Evolutionary conservation across 805 yeast species (phyloP).

Genomic region (Candida silvicultrix): DNA sequence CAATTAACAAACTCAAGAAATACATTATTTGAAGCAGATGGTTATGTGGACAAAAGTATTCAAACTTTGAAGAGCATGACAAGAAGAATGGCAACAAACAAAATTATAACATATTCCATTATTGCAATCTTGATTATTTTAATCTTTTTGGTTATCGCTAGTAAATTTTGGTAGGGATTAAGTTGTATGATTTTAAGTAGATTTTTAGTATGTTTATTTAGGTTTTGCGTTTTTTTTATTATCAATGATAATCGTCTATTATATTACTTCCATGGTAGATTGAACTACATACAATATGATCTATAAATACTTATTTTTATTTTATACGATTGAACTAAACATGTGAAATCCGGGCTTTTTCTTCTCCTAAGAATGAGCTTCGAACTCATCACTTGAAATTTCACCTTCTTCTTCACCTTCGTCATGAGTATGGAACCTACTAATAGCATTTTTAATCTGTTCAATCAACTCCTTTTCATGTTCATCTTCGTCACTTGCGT

Average conservation of each 20-base stretch:
- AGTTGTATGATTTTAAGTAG: not conserved
- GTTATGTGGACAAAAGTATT: conserved; percentile 84
- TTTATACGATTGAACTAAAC: no score
- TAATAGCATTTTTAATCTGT: conserved; percentile 38
- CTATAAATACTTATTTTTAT: no score
- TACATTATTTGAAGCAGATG: conserved; percentile 84
- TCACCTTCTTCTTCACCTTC: conserved; percentile 29
- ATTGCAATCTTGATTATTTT: conserved; percentile 80
- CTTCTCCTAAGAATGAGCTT: conserved; percentile 30
- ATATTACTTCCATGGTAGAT: no score
- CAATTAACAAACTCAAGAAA: conserved; percentile 83
- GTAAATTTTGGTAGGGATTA: conserved; percentile 39
- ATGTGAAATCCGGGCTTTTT: no score
- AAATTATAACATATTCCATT: conserved; percentile 84
- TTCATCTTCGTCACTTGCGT: conserved; percentile 12
- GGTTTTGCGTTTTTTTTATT: not conserved
- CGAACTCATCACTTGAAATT: conserved; percentile 51
- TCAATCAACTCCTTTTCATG: conserved; percentile 28
- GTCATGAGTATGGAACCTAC: conserved; percentile 19
- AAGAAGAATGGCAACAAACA: conserved; percentile 85
- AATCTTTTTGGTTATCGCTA: conserved; percentile 75
- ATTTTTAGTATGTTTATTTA: not conserved
- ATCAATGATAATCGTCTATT: not conserved
- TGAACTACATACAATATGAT: no score
- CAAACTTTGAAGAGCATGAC: conserved; percentile 88